Evolutionary conservation across 257 asterid species (phyloP).

Genomic region (Gynochthodes officinalis): DNA sequence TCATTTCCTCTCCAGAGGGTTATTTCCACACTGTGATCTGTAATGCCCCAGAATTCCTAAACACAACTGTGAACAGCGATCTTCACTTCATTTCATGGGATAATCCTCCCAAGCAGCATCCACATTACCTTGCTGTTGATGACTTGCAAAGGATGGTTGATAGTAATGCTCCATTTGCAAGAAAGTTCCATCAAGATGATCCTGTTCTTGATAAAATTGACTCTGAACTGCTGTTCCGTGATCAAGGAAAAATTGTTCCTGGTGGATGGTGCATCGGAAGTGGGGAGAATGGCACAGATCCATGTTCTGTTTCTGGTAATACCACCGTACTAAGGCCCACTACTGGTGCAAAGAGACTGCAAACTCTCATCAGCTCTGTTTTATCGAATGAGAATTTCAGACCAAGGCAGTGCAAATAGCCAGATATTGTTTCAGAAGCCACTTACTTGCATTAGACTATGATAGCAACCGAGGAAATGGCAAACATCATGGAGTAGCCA

Average conservation of each 20-base stretch:
- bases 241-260: constrained; percentile 64
- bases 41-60: constrained; percentile 73
- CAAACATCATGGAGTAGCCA: neutral
- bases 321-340: constrained; percentile 62
- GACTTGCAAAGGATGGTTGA: constrained; percentile 83
- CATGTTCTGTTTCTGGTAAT: constrained; percentile 72
- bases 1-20: constrained; percentile 94
- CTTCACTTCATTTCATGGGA: constrained; percentile 97
- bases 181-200: constrained; percentile 79
- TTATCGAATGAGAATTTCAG: constrained; percentile 59
- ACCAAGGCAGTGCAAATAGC: constrained; percentile 76
- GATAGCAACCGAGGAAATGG: constrained; percentile 3
- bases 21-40: constrained; percentile 92
- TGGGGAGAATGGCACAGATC: constrained; percentile 67
- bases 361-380: constrained; percentile 53
- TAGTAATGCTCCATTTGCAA: constrained; percentile 87
- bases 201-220: constrained; percentile 75
- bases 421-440: constrained; percentile 10
- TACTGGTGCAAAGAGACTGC: constrained; percentile 76
- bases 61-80: constrained; percentile 87
- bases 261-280: constrained; percentile 93
- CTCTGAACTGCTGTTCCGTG: constrained; percentile 60
- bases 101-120: constrained; percentile 97
- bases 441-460: neutral
- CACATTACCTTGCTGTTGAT: constrained; percentile 61